phyloP scores from a whole-genome alignment of 208 protist genomes.

The Willaertia magna region DNA sequence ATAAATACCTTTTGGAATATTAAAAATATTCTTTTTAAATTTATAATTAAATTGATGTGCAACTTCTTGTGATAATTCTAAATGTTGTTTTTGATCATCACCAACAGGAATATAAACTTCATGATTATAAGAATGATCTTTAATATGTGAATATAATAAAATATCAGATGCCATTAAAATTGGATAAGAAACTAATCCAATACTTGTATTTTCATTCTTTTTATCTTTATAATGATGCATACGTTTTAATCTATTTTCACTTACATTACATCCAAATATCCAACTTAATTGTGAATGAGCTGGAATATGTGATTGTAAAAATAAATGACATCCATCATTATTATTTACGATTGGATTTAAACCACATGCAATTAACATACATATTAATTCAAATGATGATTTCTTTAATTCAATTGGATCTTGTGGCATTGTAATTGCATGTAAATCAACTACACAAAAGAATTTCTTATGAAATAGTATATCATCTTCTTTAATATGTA shows the following conservation, averaged over 20 bases:
- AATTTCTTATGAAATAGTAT: constrained; percentile 10
- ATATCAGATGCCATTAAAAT: constrained; percentile 47
- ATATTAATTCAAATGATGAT: constrained; percentile 21
- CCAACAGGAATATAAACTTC: constrained; percentile 38
- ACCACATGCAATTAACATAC: constrained; percentile 34
- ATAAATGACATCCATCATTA: constrained; percentile 32
- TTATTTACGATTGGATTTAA: too few relatives aligned
- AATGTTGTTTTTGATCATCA: constrained; percentile 43
- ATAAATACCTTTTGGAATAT: background rate
- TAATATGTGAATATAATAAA: constrained; percentile 35
- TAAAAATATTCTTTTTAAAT: background rate
- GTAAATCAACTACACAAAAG: constrained; percentile 44
- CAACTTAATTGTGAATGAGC: constrained; percentile 35
- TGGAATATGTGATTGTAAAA: constrained; percentile 29
- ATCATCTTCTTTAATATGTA: background rate
- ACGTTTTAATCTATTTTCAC: constrained; percentile 18
- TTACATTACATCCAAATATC: constrained; percentile 33
- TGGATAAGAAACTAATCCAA: constrained; percentile 38
- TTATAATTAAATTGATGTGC: background rate
- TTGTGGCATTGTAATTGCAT: constrained; percentile 33
- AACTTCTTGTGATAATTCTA: constrained; percentile 36
- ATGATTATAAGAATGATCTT: background rate
- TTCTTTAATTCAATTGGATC: background rate
- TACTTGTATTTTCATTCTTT: background rate
- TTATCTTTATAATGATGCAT: constrained; percentile 35